A percentile compares a stretch with the other conserved stretches of the same genome.
phyloP scores from a whole-genome alignment of 441 rosid species.

The Adansonia gregorii region DNA sequence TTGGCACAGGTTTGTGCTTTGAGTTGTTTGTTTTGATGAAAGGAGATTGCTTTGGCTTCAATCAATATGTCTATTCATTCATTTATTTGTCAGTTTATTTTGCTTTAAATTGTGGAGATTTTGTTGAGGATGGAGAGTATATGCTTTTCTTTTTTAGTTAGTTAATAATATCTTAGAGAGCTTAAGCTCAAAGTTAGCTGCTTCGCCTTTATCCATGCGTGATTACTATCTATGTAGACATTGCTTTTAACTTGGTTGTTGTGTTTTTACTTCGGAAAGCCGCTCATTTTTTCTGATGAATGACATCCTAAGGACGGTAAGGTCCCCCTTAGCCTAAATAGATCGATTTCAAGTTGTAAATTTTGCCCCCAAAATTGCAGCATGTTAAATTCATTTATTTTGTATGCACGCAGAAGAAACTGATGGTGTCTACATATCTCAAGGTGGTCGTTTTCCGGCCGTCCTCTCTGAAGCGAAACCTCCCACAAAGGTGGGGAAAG shows the following conservation, averaged over 20 bases:
- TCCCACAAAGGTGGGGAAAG: constrained; percentile 57
- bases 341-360: background rate
- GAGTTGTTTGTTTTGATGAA: background rate
- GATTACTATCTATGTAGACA: background rate
- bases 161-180: background rate
- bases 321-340: background rate
- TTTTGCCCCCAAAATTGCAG: background rate
- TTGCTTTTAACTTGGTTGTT: background rate
- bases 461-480: constrained; percentile 61
- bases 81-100: background rate
- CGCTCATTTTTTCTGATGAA: background rate
- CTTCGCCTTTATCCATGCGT: background rate
- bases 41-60: background rate
- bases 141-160: background rate
- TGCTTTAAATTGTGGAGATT: too few relatives aligned
- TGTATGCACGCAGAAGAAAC: constrained; percentile 39
- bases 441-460: constrained; percentile 73
- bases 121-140: background rate
- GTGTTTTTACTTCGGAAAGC: constrained; percentile 1
- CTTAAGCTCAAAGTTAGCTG: constrained; percentile 1
- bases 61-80: background rate
- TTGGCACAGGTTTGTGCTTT: background rate
- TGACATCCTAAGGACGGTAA: background rate
- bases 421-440: constrained; percentile 53
- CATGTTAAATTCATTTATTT: background rate